phyloP scores from a whole-genome alignment of 192 early-diverging fungal genomes.

The Mortierella antarctica region DNA sequence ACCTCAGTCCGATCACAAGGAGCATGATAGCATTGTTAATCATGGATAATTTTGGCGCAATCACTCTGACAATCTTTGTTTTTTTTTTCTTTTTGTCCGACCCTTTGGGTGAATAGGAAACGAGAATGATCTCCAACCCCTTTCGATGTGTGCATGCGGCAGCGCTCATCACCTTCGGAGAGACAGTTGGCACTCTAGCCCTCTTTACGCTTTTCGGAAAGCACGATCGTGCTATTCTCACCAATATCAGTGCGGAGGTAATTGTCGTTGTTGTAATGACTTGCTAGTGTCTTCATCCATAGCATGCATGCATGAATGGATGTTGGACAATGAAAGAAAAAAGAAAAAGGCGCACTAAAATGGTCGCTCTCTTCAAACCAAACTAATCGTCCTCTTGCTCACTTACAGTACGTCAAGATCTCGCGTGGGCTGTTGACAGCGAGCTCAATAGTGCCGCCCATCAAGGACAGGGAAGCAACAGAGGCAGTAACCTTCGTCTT shows the following conservation, averaged over 20 bases:
- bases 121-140: constrained; percentile 57
- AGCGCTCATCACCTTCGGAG: constrained; percentile 63
- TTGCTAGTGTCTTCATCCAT: not conserved
- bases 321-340: not conserved
- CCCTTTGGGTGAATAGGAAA: constrained; percentile 52
- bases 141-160: constrained; percentile 63
- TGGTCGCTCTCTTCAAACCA: not conserved
- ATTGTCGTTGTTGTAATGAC: not conserved
- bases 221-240: constrained; percentile 59
- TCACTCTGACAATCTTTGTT: not conserved
- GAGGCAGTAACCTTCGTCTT: constrained; percentile 28
- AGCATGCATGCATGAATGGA: not conserved
- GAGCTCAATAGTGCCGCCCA: constrained; percentile 28
- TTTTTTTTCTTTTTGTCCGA: not conserved
- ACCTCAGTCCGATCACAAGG: too few relatives aligned
- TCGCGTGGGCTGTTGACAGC: constrained; percentile 37
- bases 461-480: constrained; percentile 30
- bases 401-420: constrained; percentile 33
- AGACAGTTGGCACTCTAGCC: constrained; percentile 63
- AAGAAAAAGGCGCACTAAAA: not conserved
- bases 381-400: not conserved
- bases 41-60: too few relatives aligned
- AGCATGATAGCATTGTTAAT: too few relatives aligned
- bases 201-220: constrained; percentile 53
- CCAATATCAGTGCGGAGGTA: constrained; percentile 62